These are phyloP conservation scores for Lithocarpus polystachyus DNA, from an alignment of 306 rosid species.

Conservation along the genomic window DNA sequence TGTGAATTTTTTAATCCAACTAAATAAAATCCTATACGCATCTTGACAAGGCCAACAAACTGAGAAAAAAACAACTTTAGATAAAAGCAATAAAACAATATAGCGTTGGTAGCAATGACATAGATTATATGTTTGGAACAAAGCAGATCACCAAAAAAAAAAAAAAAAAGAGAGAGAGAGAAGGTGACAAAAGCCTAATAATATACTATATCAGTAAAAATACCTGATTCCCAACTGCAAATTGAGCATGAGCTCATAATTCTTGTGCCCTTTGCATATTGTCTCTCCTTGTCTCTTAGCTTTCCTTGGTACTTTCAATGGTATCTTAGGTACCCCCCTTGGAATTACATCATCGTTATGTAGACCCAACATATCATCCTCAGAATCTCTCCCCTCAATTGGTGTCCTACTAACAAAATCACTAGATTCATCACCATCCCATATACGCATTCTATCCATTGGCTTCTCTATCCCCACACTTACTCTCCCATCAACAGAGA, in stretches of 20 bases:
- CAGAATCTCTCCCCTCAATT: slow-evolving; percentile 29
- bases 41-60: not conserved
- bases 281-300: slow-evolving; percentile 81
- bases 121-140: not conserved
- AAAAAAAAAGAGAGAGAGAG: not conserved
- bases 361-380: slow-evolving; percentile 34
- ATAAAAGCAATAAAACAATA: not conserved
- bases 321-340: slow-evolving; percentile 20
- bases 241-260: slow-evolving; percentile 89
- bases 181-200: not conserved
- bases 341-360: slow-evolving; percentile 27
- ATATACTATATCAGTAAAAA: not conserved
- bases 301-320: slow-evolving; percentile 45
- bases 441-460: slow-evolving; percentile 50
- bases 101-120: not conserved
- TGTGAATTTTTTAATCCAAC: not conserved
- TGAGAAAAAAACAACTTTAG: not conserved
- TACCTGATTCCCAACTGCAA: slow-evolving; percentile 92
- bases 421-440: slow-evolving; percentile 40
- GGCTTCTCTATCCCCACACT: slow-evolving; percentile 62
- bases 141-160: not conserved
- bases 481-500: slow-evolving; percentile 72
- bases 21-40: not conserved
- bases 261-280: slow-evolving; percentile 78
- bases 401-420: slow-evolving; percentile 26